Evolutionary conservation across 495 filamentous ascomycete genomes (phyloP), one percentile per base, ranked within the genome.

Genomic region (Penicillium fimorum): DNA sequence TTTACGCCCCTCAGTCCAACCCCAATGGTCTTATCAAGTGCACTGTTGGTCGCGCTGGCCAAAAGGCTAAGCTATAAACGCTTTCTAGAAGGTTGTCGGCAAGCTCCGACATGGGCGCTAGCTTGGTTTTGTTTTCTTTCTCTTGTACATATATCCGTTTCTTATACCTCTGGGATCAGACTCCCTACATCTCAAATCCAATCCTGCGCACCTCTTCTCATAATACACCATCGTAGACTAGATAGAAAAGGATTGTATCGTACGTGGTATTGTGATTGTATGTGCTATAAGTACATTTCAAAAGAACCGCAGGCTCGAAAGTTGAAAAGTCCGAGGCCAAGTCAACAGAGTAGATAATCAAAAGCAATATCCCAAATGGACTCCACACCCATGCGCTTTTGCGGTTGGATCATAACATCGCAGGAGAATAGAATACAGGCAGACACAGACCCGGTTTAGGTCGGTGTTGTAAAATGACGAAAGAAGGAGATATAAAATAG

Each of bases 1-100:
- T 98, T 42, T 97, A 91, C 69, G 93, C 89, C 29, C 94, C 94
- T 17, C 94, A 97, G 75, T 88, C 88, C 8, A 81, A 87, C 61
- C 94, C 94, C 46, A 98, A 97, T 68, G 94, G 94, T 42, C 81
- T 98, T 57, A 98, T 98, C 79, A 88, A 96, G 71, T 95, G 92
- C 78, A 95, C 91, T 30, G 91, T 98, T 42, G 83, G 83, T 37
- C 85, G 94, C 45, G 78, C 70, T 27, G 59, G 64, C 57, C 62
- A 63, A 37, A 78, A 76, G 65, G 63, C 74, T 46, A 76, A 73
- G 59, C 65, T 78, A 59, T 78, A 71, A 59, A 66, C 50, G 47
- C 53, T 46, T 33, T 27, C 12, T 18, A 32, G 32, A 38, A 15
- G 35, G 20, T 13, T 35, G 29, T 50, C 50, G 49, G 55, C 11